Conservation (phyloP, 305 asterid species). For the Euphrasia arctica region DNA sequence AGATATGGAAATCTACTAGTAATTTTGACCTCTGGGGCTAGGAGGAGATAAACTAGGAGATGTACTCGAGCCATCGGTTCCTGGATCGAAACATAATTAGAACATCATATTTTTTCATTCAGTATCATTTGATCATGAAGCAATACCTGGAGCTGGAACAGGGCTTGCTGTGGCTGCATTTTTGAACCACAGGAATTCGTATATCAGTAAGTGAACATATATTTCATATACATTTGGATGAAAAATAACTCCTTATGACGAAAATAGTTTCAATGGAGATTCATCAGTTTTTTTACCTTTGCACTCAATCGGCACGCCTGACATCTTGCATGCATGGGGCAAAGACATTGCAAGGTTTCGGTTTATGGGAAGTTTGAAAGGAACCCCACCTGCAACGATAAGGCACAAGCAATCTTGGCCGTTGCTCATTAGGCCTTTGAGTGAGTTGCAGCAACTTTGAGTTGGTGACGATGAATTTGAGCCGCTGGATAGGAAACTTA, state of each 20-base stretch:
- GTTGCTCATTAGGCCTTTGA: slow-evolving; percentile 42
- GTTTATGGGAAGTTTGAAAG: slow-evolving; percentile 48
- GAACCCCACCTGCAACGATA: slow-evolving; percentile 45
- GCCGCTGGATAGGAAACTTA: slow-evolving; percentile 24
- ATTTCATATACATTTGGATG: too few species aligned
- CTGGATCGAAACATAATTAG: slow-evolving; percentile 11
- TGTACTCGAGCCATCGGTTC: slow-evolving; percentile 11
- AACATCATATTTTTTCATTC: too few species aligned
- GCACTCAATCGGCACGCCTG: slow-evolving; percentile 48
- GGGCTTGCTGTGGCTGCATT: slow-evolving; percentile 35
- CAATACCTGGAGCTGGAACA: slow-evolving; percentile 32
- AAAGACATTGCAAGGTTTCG: slow-evolving; percentile 41
- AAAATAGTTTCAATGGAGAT: too few species aligned
- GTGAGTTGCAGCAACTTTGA: slow-evolving; percentile 50
- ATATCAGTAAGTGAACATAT: neutral
- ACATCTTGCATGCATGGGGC: slow-evolving; percentile 48
- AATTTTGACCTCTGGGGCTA: slow-evolving; percentile 18
- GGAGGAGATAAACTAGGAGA: slow-evolving; percentile 25
- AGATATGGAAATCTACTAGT: neutral
- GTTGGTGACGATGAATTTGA: slow-evolving; percentile 37
- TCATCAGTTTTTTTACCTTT: slow-evolving; percentile 33
- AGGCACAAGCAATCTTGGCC: slow-evolving; percentile 64
- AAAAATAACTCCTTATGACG: too few species aligned
- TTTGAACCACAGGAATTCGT: neutral
- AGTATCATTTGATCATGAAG: too few species aligned